Evolutionary conservation across 1,284 basidiomycete genomes (phyloP).

Genomic region (Exobasidium cylindrosporum): DNA sequence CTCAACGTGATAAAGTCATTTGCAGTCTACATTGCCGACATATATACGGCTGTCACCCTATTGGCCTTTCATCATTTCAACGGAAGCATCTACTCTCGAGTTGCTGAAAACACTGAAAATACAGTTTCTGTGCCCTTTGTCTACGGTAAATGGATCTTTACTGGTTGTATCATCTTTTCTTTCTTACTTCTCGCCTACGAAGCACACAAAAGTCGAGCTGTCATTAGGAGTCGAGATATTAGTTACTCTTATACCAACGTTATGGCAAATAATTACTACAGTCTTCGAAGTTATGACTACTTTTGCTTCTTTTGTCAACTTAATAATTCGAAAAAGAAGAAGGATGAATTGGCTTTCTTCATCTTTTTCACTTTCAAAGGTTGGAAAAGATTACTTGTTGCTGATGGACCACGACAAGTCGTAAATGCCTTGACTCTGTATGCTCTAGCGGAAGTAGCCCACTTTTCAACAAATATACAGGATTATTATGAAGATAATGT

Average conservation of each 20-base stretch:
- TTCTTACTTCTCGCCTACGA: conserved; percentile 92
- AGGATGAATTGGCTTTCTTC: conserved; percentile 97
- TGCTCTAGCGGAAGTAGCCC: conserved; percentile 78
- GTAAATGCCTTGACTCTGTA: conserved; percentile 94
- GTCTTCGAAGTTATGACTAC: conserved; percentile 82
- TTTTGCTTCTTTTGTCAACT: conserved; percentile 98
- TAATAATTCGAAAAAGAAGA: conserved; percentile 88
- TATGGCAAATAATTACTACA: conserved; percentile 75
- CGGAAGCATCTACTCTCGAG: conserved; percentile 79
- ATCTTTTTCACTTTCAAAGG: conserved; percentile 98
- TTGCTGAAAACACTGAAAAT: conserved; percentile 62
- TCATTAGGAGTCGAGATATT: conserved; percentile 90
- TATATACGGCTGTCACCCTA: conserved; percentile 95
- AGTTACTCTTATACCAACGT: conserved; percentile 68
- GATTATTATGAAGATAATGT: conserved; percentile 61
- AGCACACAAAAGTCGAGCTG: conserved; percentile 83
- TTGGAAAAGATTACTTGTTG: conserved; percentile 90
- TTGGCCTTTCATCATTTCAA: conserved; percentile 87
- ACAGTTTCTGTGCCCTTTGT: conserved; percentile 84
- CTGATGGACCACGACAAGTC: conserved; percentile 94
- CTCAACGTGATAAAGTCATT: conserved; percentile 88
- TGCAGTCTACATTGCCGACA: conserved; percentile 92
- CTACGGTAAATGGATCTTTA: conserved; percentile 92
- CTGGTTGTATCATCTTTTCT: conserved; percentile 95
- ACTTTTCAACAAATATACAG: conserved; percentile 67